A percentile compares a stretch with the other conserved stretches of the same genome.
These are phyloP conservation scores for Metarhizium anisopliae DNA, from an alignment of 2,329 filamentous ascomycete genomes.

Conservation along the genomic window DNA sequence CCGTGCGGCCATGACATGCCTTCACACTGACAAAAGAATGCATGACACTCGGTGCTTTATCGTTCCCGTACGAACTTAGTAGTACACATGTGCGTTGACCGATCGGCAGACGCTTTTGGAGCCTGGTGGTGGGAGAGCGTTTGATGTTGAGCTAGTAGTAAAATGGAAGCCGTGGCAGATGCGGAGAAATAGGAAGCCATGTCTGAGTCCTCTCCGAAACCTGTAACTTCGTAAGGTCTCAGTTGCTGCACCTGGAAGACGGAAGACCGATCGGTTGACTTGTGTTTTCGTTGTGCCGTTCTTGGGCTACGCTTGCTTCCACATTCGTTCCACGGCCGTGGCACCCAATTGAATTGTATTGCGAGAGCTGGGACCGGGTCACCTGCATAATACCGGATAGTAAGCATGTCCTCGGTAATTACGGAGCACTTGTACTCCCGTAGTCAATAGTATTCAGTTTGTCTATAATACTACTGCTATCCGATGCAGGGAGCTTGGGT, in stretches of 20 bases:
- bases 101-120: background rate
- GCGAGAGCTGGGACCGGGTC: background rate
- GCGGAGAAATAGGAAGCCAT: no score
- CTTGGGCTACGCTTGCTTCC: background rate
- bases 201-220: no score
- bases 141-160: background rate
- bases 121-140: background rate
- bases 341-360: background rate
- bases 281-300: background rate
- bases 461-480: no score
- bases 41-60: background rate
- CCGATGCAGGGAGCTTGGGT: background rate
- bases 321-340: background rate
- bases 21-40: background rate
- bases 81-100: background rate
- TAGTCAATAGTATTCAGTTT: no score
- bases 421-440: no score
- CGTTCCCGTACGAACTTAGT: background rate
- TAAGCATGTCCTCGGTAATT: no score
- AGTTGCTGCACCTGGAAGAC: no score
- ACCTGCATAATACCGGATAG: background rate
- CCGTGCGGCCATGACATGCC: background rate
- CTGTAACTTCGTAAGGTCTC: no score
- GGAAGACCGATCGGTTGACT: no score
- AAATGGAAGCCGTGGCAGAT: no score